phyloP scores from a whole-genome alignment of 2,329 filamentous ascomycete genomes.

The Aspergillus nomiae region DNA sequence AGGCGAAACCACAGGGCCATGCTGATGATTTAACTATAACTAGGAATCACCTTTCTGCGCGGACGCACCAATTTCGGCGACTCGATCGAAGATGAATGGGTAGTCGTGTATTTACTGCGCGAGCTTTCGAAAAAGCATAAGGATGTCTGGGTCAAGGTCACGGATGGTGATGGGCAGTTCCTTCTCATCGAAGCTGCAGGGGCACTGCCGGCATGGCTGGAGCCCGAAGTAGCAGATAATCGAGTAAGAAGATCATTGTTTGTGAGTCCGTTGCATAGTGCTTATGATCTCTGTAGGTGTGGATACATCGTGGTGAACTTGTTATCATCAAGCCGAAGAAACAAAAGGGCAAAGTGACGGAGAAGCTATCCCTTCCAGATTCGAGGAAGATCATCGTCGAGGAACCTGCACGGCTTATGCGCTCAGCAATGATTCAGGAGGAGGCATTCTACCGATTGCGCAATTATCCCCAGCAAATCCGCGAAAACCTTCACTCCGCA shows the following conservation, averaged over 20 bases:
- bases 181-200: constrained; percentile 91
- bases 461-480: constrained; percentile 78
- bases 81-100: constrained; percentile 95
- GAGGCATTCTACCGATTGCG: constrained; percentile 88
- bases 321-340: constrained; percentile 64
- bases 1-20: background rate
- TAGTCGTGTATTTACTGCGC: constrained; percentile 85
- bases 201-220: constrained; percentile 84
- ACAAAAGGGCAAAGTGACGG: constrained; percentile 47
- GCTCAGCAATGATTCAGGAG: constrained; percentile 74
- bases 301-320: constrained; percentile 79
- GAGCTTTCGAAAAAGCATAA: constrained; percentile 74
- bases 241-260: constrained; percentile 48
- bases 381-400: constrained; percentile 64
- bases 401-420: constrained; percentile 62
- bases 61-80: constrained; percentile 88
- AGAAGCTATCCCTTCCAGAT: constrained; percentile 62
- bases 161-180: constrained; percentile 92
- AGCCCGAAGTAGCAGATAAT: constrained; percentile 83
- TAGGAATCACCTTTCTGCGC: constrained; percentile 62
- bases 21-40: background rate
- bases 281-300: constrained; percentile 56
- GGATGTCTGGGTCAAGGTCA: constrained; percentile 78
- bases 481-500: constrained; percentile 73
- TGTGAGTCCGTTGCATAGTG: background rate